Evolutionary conservation across 306 rosid genomes (phyloP).

Genomic region (Oxytropis ochrocephala): DNA sequence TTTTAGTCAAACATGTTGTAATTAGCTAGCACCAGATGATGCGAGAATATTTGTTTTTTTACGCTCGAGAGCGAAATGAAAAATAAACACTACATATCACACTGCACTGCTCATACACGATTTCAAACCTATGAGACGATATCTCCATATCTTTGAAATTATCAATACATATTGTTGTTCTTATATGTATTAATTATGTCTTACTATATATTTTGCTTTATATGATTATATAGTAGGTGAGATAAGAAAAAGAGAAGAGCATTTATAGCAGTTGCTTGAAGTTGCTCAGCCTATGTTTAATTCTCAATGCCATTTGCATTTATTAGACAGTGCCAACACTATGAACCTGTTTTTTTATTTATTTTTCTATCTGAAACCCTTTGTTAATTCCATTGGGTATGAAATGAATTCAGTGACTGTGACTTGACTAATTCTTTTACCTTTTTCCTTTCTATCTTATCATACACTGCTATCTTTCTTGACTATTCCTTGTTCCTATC

Average conservation of each 20-base stretch:
- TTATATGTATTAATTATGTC: no score
- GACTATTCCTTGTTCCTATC: slow-evolving; percentile 38
- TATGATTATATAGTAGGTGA: no score
- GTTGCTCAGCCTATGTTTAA: slow-evolving; percentile 20
- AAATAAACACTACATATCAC: no score
- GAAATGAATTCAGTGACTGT: slow-evolving; percentile 34
- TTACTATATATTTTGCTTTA: no score
- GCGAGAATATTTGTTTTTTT: background rate
- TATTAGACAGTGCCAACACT: slow-evolving; percentile 68
- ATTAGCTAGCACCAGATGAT: background rate
- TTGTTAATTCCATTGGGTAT: slow-evolving; percentile 41
- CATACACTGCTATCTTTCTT: background rate
- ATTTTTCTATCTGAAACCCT: slow-evolving; percentile 10
- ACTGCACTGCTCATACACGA: no score
- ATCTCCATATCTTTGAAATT: no score
- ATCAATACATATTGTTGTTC: no score
- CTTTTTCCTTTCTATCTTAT: slow-evolving; percentile 25
- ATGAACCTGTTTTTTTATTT: slow-evolving; percentile 16
- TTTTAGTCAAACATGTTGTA: slow-evolving; percentile 17
- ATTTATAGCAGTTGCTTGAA: slow-evolving; percentile 34
- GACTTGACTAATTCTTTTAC: slow-evolving; percentile 53
- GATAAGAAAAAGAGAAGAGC: background rate
- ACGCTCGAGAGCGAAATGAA: no score
- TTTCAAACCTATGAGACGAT: no score
- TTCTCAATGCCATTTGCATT: slow-evolving; percentile 38